Evolutionary conservation across 1,284 basidiomycete species (phyloP).

Genomic region (Ceratorhiza oryzae-sativae): DNA sequence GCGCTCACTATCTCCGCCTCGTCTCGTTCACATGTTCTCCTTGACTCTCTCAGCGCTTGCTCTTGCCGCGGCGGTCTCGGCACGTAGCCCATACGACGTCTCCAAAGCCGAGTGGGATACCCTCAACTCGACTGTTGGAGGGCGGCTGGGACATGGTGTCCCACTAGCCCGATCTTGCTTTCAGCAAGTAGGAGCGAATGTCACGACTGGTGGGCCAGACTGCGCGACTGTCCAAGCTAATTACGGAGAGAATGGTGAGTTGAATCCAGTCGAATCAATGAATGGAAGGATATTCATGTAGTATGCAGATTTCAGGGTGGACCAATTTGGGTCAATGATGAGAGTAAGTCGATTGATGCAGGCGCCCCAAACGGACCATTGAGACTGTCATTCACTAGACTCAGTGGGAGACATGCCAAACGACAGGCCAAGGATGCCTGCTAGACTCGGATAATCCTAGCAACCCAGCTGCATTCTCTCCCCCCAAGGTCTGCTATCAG

Average conservation of each 20-base stretch:
- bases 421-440: constrained; percentile 13
- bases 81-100: not conserved
- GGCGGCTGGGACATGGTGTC: not conserved
- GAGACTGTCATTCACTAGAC: not conserved
- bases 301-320: not conserved
- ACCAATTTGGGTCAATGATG: not conserved
- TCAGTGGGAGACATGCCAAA: constrained; percentile 30
- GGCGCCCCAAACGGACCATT: not conserved
- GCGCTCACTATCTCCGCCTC: not conserved
- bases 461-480: not conserved
- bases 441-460: constrained; percentile 5
- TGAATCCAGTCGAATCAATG: not conserved
- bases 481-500: constrained; percentile 48
- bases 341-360: not conserved
- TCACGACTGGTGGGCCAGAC: not conserved
- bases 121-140: constrained; percentile 32
- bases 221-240: constrained; percentile 29
- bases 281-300: not conserved
- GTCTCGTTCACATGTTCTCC: constrained; percentile 8
- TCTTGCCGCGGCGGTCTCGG: not conserved
- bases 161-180: constrained; percentile 17
- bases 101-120: constrained; percentile 22
- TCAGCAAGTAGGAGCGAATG: not conserved
- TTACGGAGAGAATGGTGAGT: not conserved
- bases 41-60: not conserved